Percentiles rank a stretch among this genome's conserved stretches.
Conservation (phyloP, 768 basidiomycete genomes). For the Pleurotus tuber-regium region DNA sequence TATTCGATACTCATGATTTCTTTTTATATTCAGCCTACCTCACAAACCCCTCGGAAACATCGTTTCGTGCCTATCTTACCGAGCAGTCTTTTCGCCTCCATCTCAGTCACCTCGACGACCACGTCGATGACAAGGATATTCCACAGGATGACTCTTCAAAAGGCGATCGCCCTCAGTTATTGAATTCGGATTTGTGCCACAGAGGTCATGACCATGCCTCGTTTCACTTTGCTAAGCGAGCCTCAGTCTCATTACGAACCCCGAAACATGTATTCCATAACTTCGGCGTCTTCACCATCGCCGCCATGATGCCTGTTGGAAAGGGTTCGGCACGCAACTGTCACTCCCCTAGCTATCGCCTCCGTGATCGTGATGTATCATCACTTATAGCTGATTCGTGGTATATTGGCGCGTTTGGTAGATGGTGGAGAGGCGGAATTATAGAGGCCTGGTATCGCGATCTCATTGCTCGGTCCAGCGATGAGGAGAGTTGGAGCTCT, state of each 20-base stretch:
- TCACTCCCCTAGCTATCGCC: slow-evolving; percentile 29
- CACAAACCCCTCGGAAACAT: slow-evolving; percentile 91
- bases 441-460: slow-evolving; percentile 80
- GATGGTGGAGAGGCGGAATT: slow-evolving; percentile 87
- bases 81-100: slow-evolving; percentile 96
- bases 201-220: slow-evolving; percentile 32
- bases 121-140: slow-evolving; percentile 50
- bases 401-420: slow-evolving; percentile 90
- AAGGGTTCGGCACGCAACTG: slow-evolving; percentile 27
- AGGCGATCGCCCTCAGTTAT: neutral
- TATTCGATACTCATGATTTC: slow-evolving; percentile 12
- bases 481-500: slow-evolving; percentile 73
- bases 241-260: slow-evolving; percentile 89
- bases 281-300: slow-evolving; percentile 86
- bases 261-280: slow-evolving; percentile 85
- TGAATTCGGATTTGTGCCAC: neutral
- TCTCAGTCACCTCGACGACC: slow-evolving; percentile 79
- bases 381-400: slow-evolving; percentile 68
- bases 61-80: slow-evolving; percentile 94
- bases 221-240: slow-evolving; percentile 90
- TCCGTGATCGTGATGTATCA: slow-evolving; percentile 34
- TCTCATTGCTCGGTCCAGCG: slow-evolving; percentile 58
- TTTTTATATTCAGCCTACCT: slow-evolving; percentile 67
- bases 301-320: slow-evolving; percentile 63
- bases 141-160: slow-evolving; percentile 17